A percentile compares a stretch with the other conserved stretches of the same genome.
phyloP scores from a whole-genome alignment of 768 basidiomycete species.

The Hygrocybe coccinea region DNA sequence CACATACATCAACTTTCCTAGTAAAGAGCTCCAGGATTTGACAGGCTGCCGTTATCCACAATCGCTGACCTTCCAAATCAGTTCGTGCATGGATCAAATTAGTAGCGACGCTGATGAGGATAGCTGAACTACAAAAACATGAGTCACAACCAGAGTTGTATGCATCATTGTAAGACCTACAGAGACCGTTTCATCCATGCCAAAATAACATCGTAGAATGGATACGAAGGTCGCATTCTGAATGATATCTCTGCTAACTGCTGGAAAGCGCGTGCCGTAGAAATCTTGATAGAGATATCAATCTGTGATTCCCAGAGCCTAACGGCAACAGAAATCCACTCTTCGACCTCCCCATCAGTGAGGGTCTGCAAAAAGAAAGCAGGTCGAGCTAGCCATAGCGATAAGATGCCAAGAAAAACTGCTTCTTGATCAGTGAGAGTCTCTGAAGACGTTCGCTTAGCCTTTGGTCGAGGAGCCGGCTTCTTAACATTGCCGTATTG shows the following conservation, averaged over 20 bases:
- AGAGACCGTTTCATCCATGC: slow-evolving; percentile 44
- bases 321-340: slow-evolving; percentile 45
- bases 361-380: slow-evolving; percentile 46
- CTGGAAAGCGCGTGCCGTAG: slow-evolving; percentile 48
- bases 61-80: slow-evolving; percentile 57
- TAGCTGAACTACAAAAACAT: slow-evolving; percentile 33
- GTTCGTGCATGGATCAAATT: slow-evolving; percentile 56
- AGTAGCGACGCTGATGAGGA: slow-evolving; percentile 47
- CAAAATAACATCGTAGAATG: slow-evolving; percentile 32
- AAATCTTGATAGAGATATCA: slow-evolving; percentile 63
- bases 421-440: slow-evolving; percentile 65
- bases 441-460: slow-evolving; percentile 50
- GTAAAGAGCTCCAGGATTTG: slow-evolving; percentile 56
- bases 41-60: slow-evolving; percentile 64
- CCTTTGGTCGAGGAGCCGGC: slow-evolving; percentile 53
- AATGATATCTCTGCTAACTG: slow-evolving; percentile 42
- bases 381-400: slow-evolving; percentile 59
- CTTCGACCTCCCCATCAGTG: slow-evolving; percentile 34
- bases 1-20: slow-evolving; percentile 43
- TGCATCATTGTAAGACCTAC: slow-evolving; percentile 25
- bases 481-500: slow-evolving; percentile 51
- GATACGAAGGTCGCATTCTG: slow-evolving; percentile 37
- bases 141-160: not conserved
- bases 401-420: slow-evolving; percentile 61
- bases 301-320: slow-evolving; percentile 59